Conservation (phyloP, 1,284 basidiomycete genomes). For the Trichosporon sp. region DNA sequence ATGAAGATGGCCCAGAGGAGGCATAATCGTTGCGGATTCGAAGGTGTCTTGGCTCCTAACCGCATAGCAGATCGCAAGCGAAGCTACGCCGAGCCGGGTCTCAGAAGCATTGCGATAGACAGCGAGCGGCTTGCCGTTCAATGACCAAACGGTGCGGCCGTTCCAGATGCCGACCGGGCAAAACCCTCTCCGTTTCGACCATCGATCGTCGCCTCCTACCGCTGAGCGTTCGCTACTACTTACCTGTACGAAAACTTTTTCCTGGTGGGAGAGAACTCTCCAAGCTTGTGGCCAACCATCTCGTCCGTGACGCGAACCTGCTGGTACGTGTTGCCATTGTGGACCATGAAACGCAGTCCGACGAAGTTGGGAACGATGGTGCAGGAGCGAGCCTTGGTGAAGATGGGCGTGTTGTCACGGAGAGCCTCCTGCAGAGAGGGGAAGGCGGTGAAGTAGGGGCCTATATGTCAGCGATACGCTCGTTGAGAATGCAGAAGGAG, state of each 20-base stretch:
- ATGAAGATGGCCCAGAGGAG: too few species aligned
- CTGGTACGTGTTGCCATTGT: conserved; percentile 89
- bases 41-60: too few species aligned
- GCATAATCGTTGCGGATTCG: too few species aligned
- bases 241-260: conserved; percentile 60
- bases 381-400: conserved; percentile 84
- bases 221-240: conserved; percentile 25
- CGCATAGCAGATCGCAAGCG: too few species aligned
- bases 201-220: too few species aligned
- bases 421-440: conserved; percentile 84
- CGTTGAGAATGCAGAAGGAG: too few species aligned
- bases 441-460: conserved; percentile 93
- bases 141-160: too few species aligned
- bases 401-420: conserved; percentile 79
- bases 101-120: too few species aligned
- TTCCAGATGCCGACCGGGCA: too few species aligned
- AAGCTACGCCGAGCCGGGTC: too few species aligned
- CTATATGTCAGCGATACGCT: conserved; percentile 57
- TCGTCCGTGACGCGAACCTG: conserved; percentile 89
- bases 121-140: too few species aligned
- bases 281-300: conserved; percentile 98
- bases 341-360: conserved; percentile 85
- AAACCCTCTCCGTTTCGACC: too few species aligned
- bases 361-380: conserved; percentile 95
- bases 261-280: conserved; percentile 89